Evolutionary conservation across 2,329 filamentous ascomycete genomes (phyloP), one percentile per base, ranked within the genome.

Genomic region (Diaporthe sp.): DNA sequence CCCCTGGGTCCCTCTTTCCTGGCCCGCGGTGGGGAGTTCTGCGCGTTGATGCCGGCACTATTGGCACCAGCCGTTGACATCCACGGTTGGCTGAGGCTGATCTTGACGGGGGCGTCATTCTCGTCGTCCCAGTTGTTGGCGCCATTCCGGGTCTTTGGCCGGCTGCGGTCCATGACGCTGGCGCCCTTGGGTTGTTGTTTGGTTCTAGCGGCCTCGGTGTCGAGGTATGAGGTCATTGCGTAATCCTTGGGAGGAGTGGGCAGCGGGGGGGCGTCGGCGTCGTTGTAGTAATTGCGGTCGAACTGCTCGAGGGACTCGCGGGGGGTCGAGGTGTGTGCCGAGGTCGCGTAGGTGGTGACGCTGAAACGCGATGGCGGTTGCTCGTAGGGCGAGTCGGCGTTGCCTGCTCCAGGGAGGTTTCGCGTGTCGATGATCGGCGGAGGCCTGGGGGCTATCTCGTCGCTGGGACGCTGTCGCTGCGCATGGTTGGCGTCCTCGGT

Each of bases 301-400:
- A 74, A 67, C 71, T 79, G 81, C 72, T 85, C 84, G 25, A 82
- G 77, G 44, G 85, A 85, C 44, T 82, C 79, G 67, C 82, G 85
- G 72, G 84, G 86, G 58, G 82, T 87, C 25, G 83, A 85, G 17
- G 84, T 82, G 44, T 83, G 83, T 60, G 87, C 82, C 7, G 90
- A 88, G 2, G 91, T 90, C 34, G 89, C 87, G 79, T 90, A 92
- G 2, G 91, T 93, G 10, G 90, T 92, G 77, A 90, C 85, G 82
- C 91, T 94, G 82, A 93, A 94, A 61, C 90, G 89, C 67, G 91
- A 93, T 3, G 85, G 82, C 8, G 90, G 90, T 74, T 90, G 88
- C 17, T 85, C 83, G 85, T 87, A 88, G 51, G 88, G 67, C 17
- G 74, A 76, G 73, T 76, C 71, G 55, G 37, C 25, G 62, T 65